These are phyloP conservation scores for Phytophthora aleatoria DNA, from an alignment of 352 stramenopile species.

Conservation along the genomic window DNA sequence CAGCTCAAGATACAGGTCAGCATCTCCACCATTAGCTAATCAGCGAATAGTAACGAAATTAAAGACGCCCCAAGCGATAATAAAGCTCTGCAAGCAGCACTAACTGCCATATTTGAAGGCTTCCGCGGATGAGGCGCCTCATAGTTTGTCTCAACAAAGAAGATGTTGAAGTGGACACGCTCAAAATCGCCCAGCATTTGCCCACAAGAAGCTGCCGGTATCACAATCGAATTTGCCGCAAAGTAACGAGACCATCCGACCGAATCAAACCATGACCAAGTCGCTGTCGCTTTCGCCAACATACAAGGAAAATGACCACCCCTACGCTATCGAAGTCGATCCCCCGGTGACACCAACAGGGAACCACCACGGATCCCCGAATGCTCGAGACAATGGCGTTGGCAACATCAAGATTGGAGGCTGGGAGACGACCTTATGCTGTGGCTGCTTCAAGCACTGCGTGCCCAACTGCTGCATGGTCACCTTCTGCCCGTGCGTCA, in stretches of 20 bases:
- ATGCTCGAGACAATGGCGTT: conserved; percentile 7
- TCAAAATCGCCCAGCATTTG: conserved; percentile 10
- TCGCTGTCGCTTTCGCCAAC: conserved; percentile 2
- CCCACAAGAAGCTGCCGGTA: not conserved
- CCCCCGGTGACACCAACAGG: conserved; percentile 15
- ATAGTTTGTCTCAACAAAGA: conserved; percentile 3
- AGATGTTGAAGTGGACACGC: conserved; percentile 12
- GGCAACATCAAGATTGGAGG: conserved; percentile 26
- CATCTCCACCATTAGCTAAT: not conserved
- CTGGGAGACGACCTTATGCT: conserved; percentile 37
- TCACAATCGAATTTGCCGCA: conserved; percentile 20
- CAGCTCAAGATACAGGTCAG: not conserved
- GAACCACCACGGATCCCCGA: not conserved
- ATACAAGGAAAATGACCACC: conserved; percentile 9
- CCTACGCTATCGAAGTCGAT: conserved; percentile 40
- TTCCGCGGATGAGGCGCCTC: conserved; percentile 1
- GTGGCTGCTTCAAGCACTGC: conserved; percentile 45
- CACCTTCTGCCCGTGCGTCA: conserved; percentile 47
- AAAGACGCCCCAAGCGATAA: too few species aligned
- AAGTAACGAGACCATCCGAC: not conserved
- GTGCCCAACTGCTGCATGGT: conserved; percentile 60
- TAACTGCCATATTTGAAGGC: not conserved
- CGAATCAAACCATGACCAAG: conserved; percentile 1
- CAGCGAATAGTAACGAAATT: not conserved
- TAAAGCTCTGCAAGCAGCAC: too few species aligned